Evolutionary conservation across 1,284 basidiomycete genomes (phyloP).

Genomic region (Trametes sp.): DNA sequence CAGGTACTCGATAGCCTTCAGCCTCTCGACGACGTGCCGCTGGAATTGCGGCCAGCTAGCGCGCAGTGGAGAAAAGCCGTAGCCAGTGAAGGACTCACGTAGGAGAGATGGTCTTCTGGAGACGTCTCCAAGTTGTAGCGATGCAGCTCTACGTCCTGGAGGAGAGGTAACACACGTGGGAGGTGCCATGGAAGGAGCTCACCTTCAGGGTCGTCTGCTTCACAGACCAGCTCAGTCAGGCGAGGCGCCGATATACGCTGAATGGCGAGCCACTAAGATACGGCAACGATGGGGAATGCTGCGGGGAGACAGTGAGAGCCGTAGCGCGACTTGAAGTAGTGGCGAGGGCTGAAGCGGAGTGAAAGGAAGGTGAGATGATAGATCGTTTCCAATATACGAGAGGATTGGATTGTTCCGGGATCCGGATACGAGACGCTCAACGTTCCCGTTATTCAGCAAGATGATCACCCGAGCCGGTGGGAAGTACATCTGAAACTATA

Average conservation of each 20-base stretch:
- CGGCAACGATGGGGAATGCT: neutral
- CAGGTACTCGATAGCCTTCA: too few relatives aligned
- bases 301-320: neutral
- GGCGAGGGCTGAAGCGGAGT: constrained; percentile 14
- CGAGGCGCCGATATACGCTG: neutral
- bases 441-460: too few relatives aligned
- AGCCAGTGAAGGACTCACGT: neutral
- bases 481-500: neutral
- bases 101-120: neutral
- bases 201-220: neutral
- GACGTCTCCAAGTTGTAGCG: neutral
- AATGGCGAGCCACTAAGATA: constrained; percentile 1
- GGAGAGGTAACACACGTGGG: neutral
- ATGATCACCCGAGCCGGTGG: neutral
- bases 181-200: constrained; percentile 5
- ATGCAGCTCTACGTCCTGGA: neutral
- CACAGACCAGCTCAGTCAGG: constrained; percentile 15
- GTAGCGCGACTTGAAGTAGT: neutral
- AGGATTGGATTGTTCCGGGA: constrained; percentile 8
- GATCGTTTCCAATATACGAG: neutral
- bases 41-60: too few relatives aligned
- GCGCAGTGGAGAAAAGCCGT: too few relatives aligned
- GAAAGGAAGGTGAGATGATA: constrained; percentile 9
- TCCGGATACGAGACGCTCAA: constrained; percentile 1
- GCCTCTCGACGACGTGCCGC: too few relatives aligned